phyloP scores from a whole-genome alignment of 208 protist genomes.

The Balamuthia mandrillaris region DNA sequence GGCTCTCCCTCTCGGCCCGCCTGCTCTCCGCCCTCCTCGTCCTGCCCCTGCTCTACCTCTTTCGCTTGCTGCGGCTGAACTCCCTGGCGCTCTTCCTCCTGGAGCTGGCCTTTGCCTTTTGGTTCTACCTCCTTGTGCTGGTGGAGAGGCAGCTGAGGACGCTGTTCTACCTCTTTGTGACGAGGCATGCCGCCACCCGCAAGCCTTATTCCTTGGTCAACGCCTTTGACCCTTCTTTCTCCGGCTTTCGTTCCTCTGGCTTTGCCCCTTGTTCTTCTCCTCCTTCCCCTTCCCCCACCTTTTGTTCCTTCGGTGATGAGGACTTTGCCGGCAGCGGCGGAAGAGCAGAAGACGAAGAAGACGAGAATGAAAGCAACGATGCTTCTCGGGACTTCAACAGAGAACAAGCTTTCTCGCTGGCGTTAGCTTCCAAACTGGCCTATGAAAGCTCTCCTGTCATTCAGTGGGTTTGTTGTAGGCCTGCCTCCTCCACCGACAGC shows the following conservation, averaged over 20 bases:
- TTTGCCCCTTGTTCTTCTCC: not conserved
- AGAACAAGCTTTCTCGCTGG: conserved; percentile 13
- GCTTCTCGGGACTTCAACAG: not conserved
- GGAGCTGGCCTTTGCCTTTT: conserved; percentile 4
- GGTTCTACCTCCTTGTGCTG: conserved; percentile 27
- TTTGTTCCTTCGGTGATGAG: not conserved
- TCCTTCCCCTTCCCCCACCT: not conserved
- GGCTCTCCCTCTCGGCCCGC: too few species aligned
- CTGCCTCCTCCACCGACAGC: too few species aligned
- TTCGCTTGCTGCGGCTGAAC: too few species aligned
- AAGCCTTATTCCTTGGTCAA: conserved; percentile 12
- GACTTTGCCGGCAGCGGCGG: not conserved
- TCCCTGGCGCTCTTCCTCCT: too few species aligned
- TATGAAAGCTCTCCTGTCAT: conserved; percentile 25
- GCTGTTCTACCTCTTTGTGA: conserved; percentile 13
- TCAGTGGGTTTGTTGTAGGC: not conserved
- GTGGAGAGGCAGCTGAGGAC: conserved; percentile 10
- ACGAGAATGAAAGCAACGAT: not conserved
- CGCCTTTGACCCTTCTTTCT: not conserved
- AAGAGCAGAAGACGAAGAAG: not conserved
- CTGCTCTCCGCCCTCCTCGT: too few species aligned
- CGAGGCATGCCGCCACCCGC: not conserved
- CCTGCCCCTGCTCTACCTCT: too few species aligned
- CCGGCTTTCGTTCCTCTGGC: not conserved
- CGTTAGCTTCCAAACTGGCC: not conserved